These are phyloP conservation scores for Fragaria vesca DNA, from an alignment of 306 rosid genomes.

Conservation along the genomic window DNA sequence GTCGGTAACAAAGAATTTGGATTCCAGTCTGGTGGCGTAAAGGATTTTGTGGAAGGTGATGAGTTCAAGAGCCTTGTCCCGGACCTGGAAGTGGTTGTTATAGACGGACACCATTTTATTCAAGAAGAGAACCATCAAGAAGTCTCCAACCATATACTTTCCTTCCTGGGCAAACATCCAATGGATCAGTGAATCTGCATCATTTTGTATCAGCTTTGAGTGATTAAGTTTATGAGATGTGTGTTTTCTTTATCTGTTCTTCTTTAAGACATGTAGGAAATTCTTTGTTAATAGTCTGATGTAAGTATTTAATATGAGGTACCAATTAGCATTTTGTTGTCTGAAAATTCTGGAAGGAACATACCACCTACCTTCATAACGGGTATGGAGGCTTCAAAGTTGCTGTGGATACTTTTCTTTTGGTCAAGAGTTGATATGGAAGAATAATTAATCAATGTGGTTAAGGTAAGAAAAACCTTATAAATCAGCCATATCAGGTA, in stretches of 20 bases:
- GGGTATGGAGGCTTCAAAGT: background rate
- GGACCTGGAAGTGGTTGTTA: constrained; percentile 37
- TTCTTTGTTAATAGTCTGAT: background rate
- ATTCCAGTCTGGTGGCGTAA: constrained; percentile 30
- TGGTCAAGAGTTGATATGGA: background rate
- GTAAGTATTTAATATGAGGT: background rate
- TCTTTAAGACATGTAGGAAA: background rate
- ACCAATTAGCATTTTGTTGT: background rate
- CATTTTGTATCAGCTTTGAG: background rate
- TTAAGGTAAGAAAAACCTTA: background rate
- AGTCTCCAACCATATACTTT: constrained; percentile 32
- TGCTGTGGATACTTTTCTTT: background rate
- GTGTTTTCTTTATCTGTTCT: background rate
- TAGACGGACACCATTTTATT: constrained; percentile 42
- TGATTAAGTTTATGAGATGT: background rate
- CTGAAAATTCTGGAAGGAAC: background rate
- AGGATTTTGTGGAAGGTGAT: constrained; percentile 38
- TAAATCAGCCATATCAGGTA: background rate
- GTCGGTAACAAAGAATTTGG: constrained; percentile 38
- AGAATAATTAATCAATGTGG: background rate
- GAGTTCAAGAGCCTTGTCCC: constrained; percentile 44
- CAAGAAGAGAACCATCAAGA: constrained; percentile 37
- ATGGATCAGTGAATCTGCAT: constrained; percentile 5
- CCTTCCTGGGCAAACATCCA: constrained; percentile 32
- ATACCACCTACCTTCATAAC: background rate